Conservation (phyloP, 441 rosid species). For the Populus trichocarpa region DNA sequence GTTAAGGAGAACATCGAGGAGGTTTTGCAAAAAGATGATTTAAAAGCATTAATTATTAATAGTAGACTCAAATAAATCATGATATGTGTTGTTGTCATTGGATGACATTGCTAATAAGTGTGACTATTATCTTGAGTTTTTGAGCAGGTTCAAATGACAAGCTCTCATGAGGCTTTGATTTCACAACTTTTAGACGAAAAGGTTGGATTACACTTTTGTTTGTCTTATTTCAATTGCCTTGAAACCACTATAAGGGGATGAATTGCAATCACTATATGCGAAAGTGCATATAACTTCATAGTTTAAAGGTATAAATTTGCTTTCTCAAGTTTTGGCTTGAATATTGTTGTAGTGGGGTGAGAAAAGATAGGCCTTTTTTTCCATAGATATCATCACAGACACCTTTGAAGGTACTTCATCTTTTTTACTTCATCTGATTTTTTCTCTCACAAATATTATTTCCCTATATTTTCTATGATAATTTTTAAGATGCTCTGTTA, state of each 20-base stretch:
- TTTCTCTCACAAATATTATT: neutral
- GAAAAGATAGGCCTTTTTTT: slow-evolving; percentile 42
- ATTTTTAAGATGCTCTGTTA: neutral
- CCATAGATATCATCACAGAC: slow-evolving; percentile 49
- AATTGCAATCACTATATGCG: too few species aligned
- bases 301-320: neutral
- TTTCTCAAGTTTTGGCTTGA: neutral
- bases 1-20: slow-evolving; percentile 58
- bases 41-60: slow-evolving; percentile 67
- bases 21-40: slow-evolving; percentile 63
- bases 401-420: slow-evolving; percentile 49
- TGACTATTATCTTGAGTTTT: neutral
- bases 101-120: too few species aligned
- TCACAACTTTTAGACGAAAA: slow-evolving; percentile 52
- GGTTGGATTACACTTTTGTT: slow-evolving; percentile 24
- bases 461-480: neutral
- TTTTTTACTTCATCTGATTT: neutral
- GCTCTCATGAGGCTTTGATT: slow-evolving; percentile 78
- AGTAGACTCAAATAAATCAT: slow-evolving; percentile 30
- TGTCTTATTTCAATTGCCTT: neutral
- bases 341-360: slow-evolving; percentile 25
- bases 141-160: slow-evolving; percentile 58
- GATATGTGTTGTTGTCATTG: neutral
- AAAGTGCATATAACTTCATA: too few species aligned
- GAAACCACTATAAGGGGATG: neutral